Conservation (phyloP, 345 rosid genomes). For the Litchi chinensis region DNA sequence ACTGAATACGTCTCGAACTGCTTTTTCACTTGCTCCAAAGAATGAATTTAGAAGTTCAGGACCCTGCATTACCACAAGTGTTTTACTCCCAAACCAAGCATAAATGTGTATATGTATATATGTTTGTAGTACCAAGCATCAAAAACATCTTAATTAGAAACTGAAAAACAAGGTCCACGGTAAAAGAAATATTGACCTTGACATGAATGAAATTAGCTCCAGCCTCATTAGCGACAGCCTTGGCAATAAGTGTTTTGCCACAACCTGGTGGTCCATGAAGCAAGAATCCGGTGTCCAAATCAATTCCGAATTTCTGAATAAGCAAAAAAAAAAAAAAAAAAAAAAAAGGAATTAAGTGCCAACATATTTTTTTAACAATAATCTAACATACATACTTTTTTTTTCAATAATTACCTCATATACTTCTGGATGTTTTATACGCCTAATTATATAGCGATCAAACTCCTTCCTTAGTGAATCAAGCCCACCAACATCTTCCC, state of each 20-base stretch:
- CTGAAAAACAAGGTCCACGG: too few species aligned
- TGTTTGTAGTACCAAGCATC: too few species aligned
- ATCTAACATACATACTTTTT: too few species aligned
- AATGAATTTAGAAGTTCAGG: constrained; percentile 87
- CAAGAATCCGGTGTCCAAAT: constrained; percentile 66
- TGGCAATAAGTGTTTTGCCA: constrained; percentile 68
- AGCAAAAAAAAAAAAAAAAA: too few species aligned
- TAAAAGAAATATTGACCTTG: constrained; percentile 45
- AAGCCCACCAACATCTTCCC: too few species aligned
- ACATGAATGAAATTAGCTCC: constrained; percentile 36
- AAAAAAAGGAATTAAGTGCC: too few species aligned
- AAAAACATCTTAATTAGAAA: too few species aligned
- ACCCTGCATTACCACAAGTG: constrained; percentile 37
- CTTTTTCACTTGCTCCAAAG: constrained; percentile 94
- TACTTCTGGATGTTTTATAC: constrained; percentile 67
- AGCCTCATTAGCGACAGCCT: constrained; percentile 70
- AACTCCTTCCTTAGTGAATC: constrained; percentile 63
- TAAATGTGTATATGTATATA: too few species aligned
- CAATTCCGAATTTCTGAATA: constrained; percentile 47
- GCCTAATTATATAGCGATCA: constrained; percentile 66
- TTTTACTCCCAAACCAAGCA: too few species aligned
- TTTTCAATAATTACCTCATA: constrained; percentile 50
- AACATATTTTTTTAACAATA: too few species aligned
- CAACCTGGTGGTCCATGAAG: constrained; percentile 81
- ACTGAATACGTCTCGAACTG: constrained; percentile 70